Percentiles rank a stretch among this genome's conserved stretches.
Evolutionary conservation across 441 rosid species (phyloP).

Genomic region (Raphanus hybrid): DNA sequence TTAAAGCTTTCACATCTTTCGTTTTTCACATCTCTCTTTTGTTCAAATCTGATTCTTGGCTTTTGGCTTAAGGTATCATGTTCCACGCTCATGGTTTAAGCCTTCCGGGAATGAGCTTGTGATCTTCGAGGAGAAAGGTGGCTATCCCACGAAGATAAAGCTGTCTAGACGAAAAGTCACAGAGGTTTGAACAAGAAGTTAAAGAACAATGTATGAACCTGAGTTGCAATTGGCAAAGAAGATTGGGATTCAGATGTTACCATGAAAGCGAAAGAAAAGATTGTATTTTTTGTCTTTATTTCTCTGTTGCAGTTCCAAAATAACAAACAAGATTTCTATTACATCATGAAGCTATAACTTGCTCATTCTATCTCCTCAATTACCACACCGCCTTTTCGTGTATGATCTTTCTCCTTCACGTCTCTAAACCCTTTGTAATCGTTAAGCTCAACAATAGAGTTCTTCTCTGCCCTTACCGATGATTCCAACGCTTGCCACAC

Average conservation of each 20-base stretch:
- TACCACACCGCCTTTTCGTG: slow-evolving; percentile 43
- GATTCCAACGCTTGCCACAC: slow-evolving; percentile 68
- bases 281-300: slow-evolving; percentile 27
- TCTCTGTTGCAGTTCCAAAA: slow-evolving; percentile 13
- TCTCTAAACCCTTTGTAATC: slow-evolving; percentile 33
- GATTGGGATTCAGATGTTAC: neutral
- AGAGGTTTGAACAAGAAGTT: slow-evolving; percentile 8
- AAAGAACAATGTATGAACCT: neutral
- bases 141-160: slow-evolving; percentile 71
- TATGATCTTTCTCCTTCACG: slow-evolving; percentile 34
- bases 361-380: slow-evolving; percentile 43
- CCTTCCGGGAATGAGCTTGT: slow-evolving; percentile 84
- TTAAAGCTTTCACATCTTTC: neutral
- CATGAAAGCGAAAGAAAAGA: slow-evolving; percentile 22
- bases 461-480: slow-evolving; percentile 60
- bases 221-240: neutral
- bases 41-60: slow-evolving; percentile 14
- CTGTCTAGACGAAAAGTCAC: slow-evolving; percentile 69
- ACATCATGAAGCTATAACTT: slow-evolving; percentile 24
- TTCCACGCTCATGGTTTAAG: slow-evolving; percentile 96
- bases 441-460: slow-evolving; percentile 42
- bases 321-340: slow-evolving; percentile 5
- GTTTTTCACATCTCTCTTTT: neutral
- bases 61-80: slow-evolving; percentile 76
- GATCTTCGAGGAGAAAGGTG: slow-evolving; percentile 92